phyloP scores from a whole-genome alignment of 2,329 filamentous ascomycete genomes.

The Colletotrichum tanaceti region DNA sequence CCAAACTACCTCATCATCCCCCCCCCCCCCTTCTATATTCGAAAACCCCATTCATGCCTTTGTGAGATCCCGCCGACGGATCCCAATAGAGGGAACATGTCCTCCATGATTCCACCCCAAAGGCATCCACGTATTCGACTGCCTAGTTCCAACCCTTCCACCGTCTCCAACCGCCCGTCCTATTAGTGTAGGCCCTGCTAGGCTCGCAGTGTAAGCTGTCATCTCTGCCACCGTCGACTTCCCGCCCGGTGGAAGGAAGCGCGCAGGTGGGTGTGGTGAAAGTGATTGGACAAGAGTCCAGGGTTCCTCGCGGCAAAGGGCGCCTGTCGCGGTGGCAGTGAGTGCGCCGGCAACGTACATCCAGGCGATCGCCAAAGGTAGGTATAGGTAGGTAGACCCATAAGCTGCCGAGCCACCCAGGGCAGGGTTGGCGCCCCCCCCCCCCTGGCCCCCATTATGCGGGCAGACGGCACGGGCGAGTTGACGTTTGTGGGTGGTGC shows the following conservation, averaged over 20 bases:
- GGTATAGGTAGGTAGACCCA: too few relatives aligned
- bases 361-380: background rate
- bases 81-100: background rate
- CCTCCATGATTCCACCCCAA: too few relatives aligned
- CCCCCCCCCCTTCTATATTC: too few relatives aligned
- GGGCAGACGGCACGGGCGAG: conserved; percentile 1
- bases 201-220: background rate
- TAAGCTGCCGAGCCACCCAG: background rate
- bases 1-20: background rate
- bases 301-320: conserved; percentile 6
- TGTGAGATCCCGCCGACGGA: background rate
- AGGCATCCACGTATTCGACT: background rate
- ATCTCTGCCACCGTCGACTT: background rate
- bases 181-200: too few relatives aligned
- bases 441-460: background rate
- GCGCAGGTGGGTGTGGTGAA: background rate
- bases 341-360: background rate
- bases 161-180: background rate
- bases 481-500: background rate
- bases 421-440: conserved; percentile 1
- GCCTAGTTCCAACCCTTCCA: background rate
- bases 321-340: conserved; percentile 5
- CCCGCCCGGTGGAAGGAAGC: background rate
- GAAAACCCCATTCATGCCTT: background rate
- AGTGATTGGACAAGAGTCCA: background rate